Conservation (phyloP, 148 eudicot genomes). For the Rhododendron molle region DNA sequence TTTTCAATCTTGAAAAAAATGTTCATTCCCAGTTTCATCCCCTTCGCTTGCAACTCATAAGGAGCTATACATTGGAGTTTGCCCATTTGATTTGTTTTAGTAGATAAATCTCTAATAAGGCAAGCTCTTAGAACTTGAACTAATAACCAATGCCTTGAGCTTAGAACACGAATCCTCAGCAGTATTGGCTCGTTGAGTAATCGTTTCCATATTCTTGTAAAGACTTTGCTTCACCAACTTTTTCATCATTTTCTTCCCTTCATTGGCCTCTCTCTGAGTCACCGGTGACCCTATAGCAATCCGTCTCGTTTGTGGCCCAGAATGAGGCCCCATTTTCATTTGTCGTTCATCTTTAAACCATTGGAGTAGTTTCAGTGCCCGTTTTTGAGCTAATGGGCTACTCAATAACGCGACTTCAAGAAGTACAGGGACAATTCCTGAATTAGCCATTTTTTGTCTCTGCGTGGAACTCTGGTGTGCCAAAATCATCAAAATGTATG, state of each 20-base stretch:
- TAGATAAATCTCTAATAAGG: slow-evolving; percentile 40
- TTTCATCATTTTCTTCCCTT: slow-evolving; percentile 72
- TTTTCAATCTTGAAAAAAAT: neutral
- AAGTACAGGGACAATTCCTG: slow-evolving; percentile 63
- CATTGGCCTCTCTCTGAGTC: slow-evolving; percentile 31
- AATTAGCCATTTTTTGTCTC: slow-evolving; percentile 58
- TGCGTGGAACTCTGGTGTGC: slow-evolving; percentile 66
- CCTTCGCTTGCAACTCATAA: neutral
- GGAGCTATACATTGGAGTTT: neutral
- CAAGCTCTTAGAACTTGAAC: slow-evolving; percentile 92
- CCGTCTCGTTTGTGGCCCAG: slow-evolving; percentile 67
- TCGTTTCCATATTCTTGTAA: slow-evolving; percentile 74
- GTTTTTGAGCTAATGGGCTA: slow-evolving; percentile 72
- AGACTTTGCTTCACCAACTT: slow-evolving; percentile 79
- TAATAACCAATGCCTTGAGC: slow-evolving; percentile 67
- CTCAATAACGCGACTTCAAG: slow-evolving; percentile 78
- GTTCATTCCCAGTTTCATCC: neutral
- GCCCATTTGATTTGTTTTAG: neutral
- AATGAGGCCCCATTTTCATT: slow-evolving; percentile 55
- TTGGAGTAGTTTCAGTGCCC: slow-evolving; percentile 69
- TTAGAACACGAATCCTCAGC: slow-evolving; percentile 43
- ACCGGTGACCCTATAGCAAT: slow-evolving; percentile 41
- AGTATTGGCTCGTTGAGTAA: slow-evolving; percentile 64
- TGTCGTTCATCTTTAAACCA: slow-evolving; percentile 81
- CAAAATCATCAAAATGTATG: slow-evolving; percentile 71